These are phyloP conservation scores for Scopulariopsis brevicaulis DNA, from an alignment of 2,329 filamentous ascomycete genomes.

Conservation along the genomic window DNA sequence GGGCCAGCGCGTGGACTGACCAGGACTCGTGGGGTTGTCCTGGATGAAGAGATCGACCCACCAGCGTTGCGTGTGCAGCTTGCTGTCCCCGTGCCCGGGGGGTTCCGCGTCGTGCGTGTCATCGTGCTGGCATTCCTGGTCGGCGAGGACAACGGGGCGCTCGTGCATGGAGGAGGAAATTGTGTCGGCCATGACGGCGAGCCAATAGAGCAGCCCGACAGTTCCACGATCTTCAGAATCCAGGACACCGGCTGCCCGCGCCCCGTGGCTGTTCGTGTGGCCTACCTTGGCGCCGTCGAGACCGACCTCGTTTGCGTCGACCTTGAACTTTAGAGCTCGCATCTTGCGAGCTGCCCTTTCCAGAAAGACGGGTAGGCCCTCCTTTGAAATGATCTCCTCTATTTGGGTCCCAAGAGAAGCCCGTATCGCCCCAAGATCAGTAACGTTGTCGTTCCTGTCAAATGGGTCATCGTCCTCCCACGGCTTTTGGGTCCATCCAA, in stretches of 20 bases:
- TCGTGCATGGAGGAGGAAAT: conserved; percentile 39
- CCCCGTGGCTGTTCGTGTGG: neutral
- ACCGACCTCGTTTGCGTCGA: conserved; percentile 10
- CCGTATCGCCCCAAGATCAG: neutral
- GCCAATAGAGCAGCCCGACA: conserved; percentile 43
- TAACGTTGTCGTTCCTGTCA: neutral
- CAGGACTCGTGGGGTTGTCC: conserved; percentile 14
- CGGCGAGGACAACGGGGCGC: conserved; percentile 22
- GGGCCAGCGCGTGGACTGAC: conserved; percentile 29
- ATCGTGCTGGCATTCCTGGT: conserved; percentile 27
- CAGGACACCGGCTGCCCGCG: neutral
- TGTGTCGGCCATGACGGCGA: conserved; percentile 48
- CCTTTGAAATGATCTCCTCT: conserved; percentile 3
- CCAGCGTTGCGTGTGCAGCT: conserved; percentile 10
- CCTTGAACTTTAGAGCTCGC: conserved; percentile 22
- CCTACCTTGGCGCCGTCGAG: conserved; percentile 3
- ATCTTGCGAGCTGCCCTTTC: conserved; percentile 26
- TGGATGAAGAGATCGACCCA: conserved; percentile 24
- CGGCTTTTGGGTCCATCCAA: conserved; percentile 22
- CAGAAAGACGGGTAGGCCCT: conserved; percentile 20
- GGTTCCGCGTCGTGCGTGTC: conserved; percentile 13
- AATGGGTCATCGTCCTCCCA: conserved; percentile 6
- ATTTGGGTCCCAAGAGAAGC: neutral
- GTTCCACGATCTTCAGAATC: conserved; percentile 23
- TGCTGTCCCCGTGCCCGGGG: conserved; percentile 3